Base-by-base conservation (phyloP, 2,329 filamentous ascomycete genomes). In the Diplocarpon mali region DNA sequence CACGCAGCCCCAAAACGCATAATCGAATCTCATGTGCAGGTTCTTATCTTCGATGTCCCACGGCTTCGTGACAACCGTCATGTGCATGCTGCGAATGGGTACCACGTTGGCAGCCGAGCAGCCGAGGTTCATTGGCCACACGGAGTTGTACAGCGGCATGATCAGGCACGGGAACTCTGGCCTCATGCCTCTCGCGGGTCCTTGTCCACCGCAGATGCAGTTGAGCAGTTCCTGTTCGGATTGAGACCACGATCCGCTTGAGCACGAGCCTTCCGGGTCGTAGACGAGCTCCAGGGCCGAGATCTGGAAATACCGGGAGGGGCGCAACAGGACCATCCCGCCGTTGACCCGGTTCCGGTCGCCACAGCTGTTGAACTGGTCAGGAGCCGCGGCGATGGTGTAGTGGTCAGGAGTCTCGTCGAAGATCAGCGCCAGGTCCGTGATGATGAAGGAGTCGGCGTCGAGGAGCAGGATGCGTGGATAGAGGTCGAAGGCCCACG, bases 141-240 rank as follows among this genome's bases (percentile, higher is more conserved):
- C 34, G 0, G 41, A 44, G 24, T 47, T 41, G 12, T 47, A 41
- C 8, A 47, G 29, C 10, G 45, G 45, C 45, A 47, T 44, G 11
- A 47, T 40, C 4, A 17, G 24, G 14, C 45, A 47, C 14, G n/a
- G 20, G 38, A 47, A 47, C 13, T 47, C 45, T 0, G 41, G 41
- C 13, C 45, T 20, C 6, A 30, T 6, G 15, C 39, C 44, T 5
- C 24, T 20, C 10, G 35, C 24, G 7, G 36, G 14, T 12, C 38
- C 34, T 14, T 35, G 15, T 7, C 17, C 31, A 7, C 45, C 45
- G 28, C 45, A 47, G 16, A 47, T 35, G 27, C 45, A 47, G 28
- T 47, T 47, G 14, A 47, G 41, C 13, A 47, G 41, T 15, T 47
- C 45, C 29, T 47, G 45, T 20, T 47, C 45, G 1, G 37, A 40